Evolutionary conservation across 768 basidiomycete genomes (phyloP).

Genomic region (Podaxis sp.): DNA sequence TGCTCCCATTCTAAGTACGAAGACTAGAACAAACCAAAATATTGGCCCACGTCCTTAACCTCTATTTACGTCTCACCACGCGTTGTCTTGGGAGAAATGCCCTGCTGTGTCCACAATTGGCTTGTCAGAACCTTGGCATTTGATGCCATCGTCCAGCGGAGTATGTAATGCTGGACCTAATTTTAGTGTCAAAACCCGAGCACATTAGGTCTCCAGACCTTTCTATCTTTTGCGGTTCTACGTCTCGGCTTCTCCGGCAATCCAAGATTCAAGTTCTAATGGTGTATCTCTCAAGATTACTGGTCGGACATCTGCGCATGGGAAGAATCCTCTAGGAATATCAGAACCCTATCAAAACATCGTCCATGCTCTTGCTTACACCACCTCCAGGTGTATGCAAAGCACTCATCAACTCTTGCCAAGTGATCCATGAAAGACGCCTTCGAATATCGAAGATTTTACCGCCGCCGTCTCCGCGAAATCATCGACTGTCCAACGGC

Average conservation of each 20-base stretch:
- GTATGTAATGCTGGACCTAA: not conserved
- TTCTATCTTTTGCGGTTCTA: not conserved
- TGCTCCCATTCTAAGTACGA: too few relatives aligned
- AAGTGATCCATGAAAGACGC: too few relatives aligned
- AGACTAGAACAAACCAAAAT: too few relatives aligned
- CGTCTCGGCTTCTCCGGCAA: not conserved
- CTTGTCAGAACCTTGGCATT: not conserved
- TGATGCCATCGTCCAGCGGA: too few relatives aligned
- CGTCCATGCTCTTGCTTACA: not conserved
- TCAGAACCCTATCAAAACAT: not conserved
- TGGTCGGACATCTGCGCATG: not conserved
- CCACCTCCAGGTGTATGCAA: not conserved
- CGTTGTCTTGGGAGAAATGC: not conserved
- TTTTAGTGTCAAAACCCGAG: not conserved
- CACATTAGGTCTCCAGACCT: not conserved
- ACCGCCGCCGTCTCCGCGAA: too few relatives aligned
- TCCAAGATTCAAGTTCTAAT: not conserved
- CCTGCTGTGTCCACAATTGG: not conserved
- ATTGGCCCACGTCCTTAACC: too few relatives aligned
- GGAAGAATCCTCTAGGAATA: not conserved
- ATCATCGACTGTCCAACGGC: too few relatives aligned
- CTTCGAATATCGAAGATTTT: too few relatives aligned
- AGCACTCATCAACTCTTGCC: not conserved
- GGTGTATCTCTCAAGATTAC: too few relatives aligned
- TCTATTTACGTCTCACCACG: too few relatives aligned